Conservation (phyloP, 2,329 filamentous ascomycete genomes). For the Colletotrichum sidae region DNA sequence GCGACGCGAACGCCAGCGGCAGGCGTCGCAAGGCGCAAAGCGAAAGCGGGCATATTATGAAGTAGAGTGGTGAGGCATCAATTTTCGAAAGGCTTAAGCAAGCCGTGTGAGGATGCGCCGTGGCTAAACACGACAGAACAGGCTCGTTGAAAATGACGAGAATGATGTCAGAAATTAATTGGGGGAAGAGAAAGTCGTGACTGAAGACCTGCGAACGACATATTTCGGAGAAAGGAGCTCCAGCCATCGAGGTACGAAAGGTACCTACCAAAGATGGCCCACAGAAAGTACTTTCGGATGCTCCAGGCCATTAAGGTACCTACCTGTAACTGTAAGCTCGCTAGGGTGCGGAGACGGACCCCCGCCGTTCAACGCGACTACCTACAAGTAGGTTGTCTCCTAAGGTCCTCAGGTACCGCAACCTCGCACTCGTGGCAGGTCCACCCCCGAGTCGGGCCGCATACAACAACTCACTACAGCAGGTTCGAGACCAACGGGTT, state of each 20-base stretch:
- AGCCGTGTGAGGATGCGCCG: background rate
- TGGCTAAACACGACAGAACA: background rate
- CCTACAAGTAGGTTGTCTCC: no score
- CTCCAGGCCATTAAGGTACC: constrained; percentile 2
- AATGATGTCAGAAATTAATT: constrained; percentile 24
- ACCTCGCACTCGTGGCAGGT: background rate
- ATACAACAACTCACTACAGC: constrained; percentile 3
- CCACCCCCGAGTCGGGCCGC: constrained; percentile 12
- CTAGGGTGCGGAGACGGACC: constrained; percentile 25
- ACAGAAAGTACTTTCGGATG: background rate
- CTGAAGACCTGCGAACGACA: background rate
- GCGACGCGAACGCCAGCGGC: constrained; percentile 24
- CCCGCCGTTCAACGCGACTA: background rate
- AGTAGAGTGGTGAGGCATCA: constrained; percentile 12
- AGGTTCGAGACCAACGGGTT: background rate
- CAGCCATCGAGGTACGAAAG: constrained; percentile 23
- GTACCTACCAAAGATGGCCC: background rate
- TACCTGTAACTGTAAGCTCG: background rate
- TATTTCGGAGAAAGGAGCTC: constrained; percentile 13
- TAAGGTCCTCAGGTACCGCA: no score
- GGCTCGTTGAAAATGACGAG: background rate
- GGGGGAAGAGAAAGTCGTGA: background rate
- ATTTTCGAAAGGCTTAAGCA: background rate
- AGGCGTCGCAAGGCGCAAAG: constrained; percentile 26
- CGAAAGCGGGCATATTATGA: constrained; percentile 30